A percentile compares a stretch with the other conserved stretches of the same genome.
Conservation (phyloP, 2,329 filamentous ascomycete genomes). For the Paecilomyces sp. region DNA sequence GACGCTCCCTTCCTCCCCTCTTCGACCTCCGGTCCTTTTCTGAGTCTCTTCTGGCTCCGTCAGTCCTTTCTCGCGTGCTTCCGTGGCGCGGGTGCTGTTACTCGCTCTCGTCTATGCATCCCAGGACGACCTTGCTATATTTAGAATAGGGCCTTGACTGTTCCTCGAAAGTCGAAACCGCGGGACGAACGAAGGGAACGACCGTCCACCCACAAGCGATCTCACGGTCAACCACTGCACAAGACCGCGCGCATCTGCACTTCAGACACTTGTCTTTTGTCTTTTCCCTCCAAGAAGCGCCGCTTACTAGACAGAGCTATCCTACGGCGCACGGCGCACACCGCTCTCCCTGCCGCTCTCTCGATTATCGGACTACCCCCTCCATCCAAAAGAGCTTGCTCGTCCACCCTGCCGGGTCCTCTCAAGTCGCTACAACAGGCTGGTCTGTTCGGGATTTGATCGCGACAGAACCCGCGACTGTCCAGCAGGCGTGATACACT, state of each 20-base stretch:
- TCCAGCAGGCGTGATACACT: neutral
- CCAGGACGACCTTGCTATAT: constrained; percentile 1
- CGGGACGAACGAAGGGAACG: neutral
- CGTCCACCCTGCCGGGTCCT: neutral
- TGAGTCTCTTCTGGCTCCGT: neutral
- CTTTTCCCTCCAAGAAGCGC: neutral
- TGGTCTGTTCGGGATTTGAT: neutral
- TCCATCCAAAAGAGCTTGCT: neutral
- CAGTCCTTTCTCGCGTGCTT: neutral
- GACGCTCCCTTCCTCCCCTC: neutral
- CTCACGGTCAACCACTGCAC: neutral
- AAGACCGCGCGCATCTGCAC: neutral
- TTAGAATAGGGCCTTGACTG: neutral
- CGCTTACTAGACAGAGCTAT: neutral
- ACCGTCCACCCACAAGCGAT: neutral
- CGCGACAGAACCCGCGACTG: neutral
- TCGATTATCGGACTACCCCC: neutral
- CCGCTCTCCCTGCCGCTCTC: neutral
- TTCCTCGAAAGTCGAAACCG: neutral
- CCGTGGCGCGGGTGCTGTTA: neutral
- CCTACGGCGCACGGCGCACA: neutral
- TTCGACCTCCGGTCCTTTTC: neutral
- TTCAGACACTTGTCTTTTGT: neutral
- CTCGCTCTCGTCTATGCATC: neutral
- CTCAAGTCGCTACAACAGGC: neutral